Evolutionary conservation across 1,139 yeast genomes (phyloP).

Genomic region (Nakaseomyces glabratus): DNA sequence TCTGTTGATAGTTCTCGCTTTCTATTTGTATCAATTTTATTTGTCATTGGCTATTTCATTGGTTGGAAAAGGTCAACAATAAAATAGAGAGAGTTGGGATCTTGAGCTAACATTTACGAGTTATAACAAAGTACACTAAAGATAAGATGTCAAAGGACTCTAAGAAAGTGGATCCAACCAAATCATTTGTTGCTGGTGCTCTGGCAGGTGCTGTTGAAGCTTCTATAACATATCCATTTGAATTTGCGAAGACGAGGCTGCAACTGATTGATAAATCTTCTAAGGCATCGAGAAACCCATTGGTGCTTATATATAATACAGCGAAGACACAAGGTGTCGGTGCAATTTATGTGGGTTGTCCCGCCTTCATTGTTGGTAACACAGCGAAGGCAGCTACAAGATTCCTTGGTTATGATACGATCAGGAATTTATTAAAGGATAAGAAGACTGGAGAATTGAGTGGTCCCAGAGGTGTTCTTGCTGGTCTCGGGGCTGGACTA

Average conservation of each 20-base stretch:
- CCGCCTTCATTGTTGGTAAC: conserved; percentile 92
- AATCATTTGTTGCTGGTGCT: conserved; percentile 88
- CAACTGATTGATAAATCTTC: conserved; percentile 71
- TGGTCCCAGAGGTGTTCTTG: conserved; percentile 84
- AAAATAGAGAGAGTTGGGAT: too few species aligned
- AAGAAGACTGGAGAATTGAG: conserved; percentile 70
- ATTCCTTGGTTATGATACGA: conserved; percentile 84
- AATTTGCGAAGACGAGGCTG: conserved; percentile 88
- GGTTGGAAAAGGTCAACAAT: too few species aligned
- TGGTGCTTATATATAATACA: conserved; percentile 64
- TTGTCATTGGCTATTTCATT: too few species aligned
- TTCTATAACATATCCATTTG: conserved; percentile 85
- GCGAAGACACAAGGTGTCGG: conserved; percentile 72
- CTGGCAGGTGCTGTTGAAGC: conserved; percentile 94
- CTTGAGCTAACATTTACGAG: too few species aligned
- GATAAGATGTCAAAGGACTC: conserved; percentile 3
- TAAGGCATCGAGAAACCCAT: conserved; percentile 69
- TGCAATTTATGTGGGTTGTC: conserved; percentile 90
- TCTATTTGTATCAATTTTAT: too few species aligned
- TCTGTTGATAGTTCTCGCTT: too few species aligned
- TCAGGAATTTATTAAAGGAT: conserved; percentile 69
- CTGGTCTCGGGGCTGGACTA: conserved; percentile 95
- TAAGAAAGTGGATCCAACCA: conserved; percentile 43
- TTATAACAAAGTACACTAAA: too few species aligned
- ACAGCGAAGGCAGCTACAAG: conserved; percentile 93